Evolutionary conservation across 2,329 filamentous ascomycete species (phyloP), one percentile per base, ranked within the genome.

Genomic region (Aspergillus luchuensis): DNA sequence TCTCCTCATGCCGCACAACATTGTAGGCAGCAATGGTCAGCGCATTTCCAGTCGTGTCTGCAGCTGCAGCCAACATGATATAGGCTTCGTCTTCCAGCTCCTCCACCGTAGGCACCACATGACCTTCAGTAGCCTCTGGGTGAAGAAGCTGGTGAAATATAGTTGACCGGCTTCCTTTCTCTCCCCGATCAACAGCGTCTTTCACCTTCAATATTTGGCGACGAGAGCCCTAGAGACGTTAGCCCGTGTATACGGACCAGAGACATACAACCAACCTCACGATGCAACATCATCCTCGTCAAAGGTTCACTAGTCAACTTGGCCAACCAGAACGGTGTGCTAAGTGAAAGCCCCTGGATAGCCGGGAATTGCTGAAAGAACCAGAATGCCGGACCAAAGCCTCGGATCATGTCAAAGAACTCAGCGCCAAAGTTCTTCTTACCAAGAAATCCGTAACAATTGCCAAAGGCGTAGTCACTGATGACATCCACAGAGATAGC

Each of bases 21-120:
- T 77, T 64, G 62, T 74, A 75, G 2, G 66, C 45, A 23, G 70
- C 68, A 47, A 74, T 69, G 1, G 69, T 76, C 60, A 76, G 55
- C 3, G 68, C 71, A 63, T 76, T 76, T 1, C 73, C 73, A 0
- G 74, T 76, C 1, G 73, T 76, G 53, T 75, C 74, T 3, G 73
- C 66, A 1, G 71, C 73, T 0, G 74, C 74, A 8, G 62, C 68
- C 30, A 74, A 52, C 47, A 74, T 41, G 36, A 66, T 64, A 57
- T 67, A 72, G 10, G 63, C 68, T 56, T 75, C 67, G 51, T 73
- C 67, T 54, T 67, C 70, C 15, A 73, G 63, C 45, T 73, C 55
- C 4, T 67, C 58, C 11, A 68, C 60, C 5, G 58, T 66, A 5
- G 67, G 65, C 13, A 67, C 58, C n/a, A 57, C 58, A 41, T 68